Evolutionary conservation across 768 basidiomycete species (phyloP), one percentile per base, ranked within the genome.

Genomic region (Porphyrellus cyaneotinctus): DNA sequence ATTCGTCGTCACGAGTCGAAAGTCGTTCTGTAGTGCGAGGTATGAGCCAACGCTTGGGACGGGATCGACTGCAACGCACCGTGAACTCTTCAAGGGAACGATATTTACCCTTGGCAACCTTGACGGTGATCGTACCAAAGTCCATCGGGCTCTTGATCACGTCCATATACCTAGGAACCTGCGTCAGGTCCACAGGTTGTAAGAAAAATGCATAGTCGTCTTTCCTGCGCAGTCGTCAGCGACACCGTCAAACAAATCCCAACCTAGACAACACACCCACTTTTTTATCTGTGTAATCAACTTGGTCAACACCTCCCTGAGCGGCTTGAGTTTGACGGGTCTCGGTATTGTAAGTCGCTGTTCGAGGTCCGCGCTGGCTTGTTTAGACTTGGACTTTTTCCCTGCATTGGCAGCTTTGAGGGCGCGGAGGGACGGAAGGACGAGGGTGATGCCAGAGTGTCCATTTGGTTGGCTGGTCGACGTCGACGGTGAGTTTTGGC

Each of bases 111-210:
- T 72, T 80, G 52, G 78, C 78, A 41, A 94, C 87, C 70, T 94
- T 95, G 49, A 75, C 73, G 18, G 84, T 71, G 75, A 98, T 88
- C 0, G 93, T 94, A 0, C 89, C 88, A 51, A 98, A 75, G 63
- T 97, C 94, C 94, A 97, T 98, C 8, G 95, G 93, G 18, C 77
- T 75, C 60, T 87, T 85, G 46, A 98, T 82, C 43, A 84, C 72
- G 74, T 87, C 82, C 13, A 73, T 51, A 58, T 87, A 87, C 1
- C 82, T 82, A 12, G 83, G 77, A 0, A 88, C 83, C 57, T 79
- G 75, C 2, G 72, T 65, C 1, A 69, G 66, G 65, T 89, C 77
- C 7, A 91, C 89, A 2, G 88, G 88, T 33, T 69, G 62, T 50
- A 90, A 67, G 66, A 91, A 91, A 69, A 91, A 91, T 2, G 85